These are phyloP conservation scores for Oldenlandia corymbosa DNA, from an alignment of 257 asterid species.

Conservation along the genomic window DNA sequence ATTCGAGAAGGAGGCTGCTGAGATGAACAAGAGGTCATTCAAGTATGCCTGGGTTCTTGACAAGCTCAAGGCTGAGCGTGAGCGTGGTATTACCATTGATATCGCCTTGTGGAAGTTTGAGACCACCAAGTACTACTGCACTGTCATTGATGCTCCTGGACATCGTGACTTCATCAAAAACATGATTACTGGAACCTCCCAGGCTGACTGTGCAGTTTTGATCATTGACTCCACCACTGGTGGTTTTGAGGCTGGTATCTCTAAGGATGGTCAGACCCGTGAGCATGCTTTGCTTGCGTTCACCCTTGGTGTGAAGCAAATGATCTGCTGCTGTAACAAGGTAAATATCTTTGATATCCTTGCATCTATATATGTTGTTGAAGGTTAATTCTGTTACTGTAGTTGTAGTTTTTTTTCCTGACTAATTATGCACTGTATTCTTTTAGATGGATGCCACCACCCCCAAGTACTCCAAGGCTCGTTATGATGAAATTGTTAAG, in stretches of 20 bases:
- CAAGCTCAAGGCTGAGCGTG: slow-evolving; percentile 91
- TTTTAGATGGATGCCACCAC: slow-evolving; percentile 81
- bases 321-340: slow-evolving; percentile 87
- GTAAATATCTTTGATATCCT: slow-evolving; percentile 15
- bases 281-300: slow-evolving; percentile 80
- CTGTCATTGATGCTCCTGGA: slow-evolving; percentile 87
- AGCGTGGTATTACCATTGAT: slow-evolving; percentile 82
- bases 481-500: slow-evolving; percentile 70
- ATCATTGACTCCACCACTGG: slow-evolving; percentile 86
- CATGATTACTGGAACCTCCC: slow-evolving; percentile 88
- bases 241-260: slow-evolving; percentile 85
- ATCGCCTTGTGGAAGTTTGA: slow-evolving; percentile 88
- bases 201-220: slow-evolving; percentile 82
- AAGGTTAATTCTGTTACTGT: too few relatives aligned
- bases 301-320: slow-evolving; percentile 78
- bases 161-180: slow-evolving; percentile 84
- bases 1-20: slow-evolving; percentile 87
- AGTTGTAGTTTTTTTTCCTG: background rate
- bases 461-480: slow-evolving; percentile 70
- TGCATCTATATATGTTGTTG: background rate
- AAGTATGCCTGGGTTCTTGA: slow-evolving; percentile 89
- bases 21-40: slow-evolving; percentile 86
- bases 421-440: background rate
- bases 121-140: slow-evolving; percentile 86
- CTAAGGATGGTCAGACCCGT: slow-evolving; percentile 88